Evolutionary conservation across 768 basidiomycete species (phyloP), one percentile per base, ranked within the genome.

Genomic region (Arthromyces matolae): DNA sequence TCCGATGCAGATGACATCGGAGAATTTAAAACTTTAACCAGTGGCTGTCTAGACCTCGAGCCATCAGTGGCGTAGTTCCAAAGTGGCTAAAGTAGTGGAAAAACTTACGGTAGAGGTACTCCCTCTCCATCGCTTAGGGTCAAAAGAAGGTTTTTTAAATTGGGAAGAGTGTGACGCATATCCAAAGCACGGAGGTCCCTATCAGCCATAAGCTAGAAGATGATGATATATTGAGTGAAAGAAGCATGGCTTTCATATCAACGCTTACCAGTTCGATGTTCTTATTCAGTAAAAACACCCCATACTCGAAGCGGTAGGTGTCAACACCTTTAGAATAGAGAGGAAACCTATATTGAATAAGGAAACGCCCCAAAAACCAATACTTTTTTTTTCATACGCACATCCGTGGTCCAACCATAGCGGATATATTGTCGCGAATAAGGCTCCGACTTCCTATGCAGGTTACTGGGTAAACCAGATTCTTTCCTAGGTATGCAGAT

Each of bases 231-330:
- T 47, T 23, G 37, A 39, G 56, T 23, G 34, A 59, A 37, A 41
- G 13, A n/a, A n/a, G 33, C 39, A 23, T 25, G 33, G 41, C 36
- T 42, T 36, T 23, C 33, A 54, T 77, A 51, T n/a, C n/a, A n/a
- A n/a, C n/a, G n/a, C n/a, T n/a, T 54, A 94, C 93, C 79, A 93
- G 75, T 70, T 99, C 95, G 55, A 99, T 93, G 66, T 99, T 78
- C 67, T 98, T 99, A 71, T 99, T 99, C 25, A 98, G 73, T 33
- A 99, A 68, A 65, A 93, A 98, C 4, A 98, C 95, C 3, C 85
- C 96, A 70, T 98, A 99, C 65, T 98, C 95, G 60, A 95, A 99
- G 20, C 96, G 79, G 68, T 97, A 98, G 34, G 86, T 88, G 63
- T 98, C 96, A 49, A 97, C 94, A 4, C 94, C 93, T 68, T 81